A percentile compares a stretch with the other conserved stretches of the same genome.
phyloP scores from a whole-genome alignment of 2,329 filamentous ascomycete species.

The Thelonectria blattea region DNA sequence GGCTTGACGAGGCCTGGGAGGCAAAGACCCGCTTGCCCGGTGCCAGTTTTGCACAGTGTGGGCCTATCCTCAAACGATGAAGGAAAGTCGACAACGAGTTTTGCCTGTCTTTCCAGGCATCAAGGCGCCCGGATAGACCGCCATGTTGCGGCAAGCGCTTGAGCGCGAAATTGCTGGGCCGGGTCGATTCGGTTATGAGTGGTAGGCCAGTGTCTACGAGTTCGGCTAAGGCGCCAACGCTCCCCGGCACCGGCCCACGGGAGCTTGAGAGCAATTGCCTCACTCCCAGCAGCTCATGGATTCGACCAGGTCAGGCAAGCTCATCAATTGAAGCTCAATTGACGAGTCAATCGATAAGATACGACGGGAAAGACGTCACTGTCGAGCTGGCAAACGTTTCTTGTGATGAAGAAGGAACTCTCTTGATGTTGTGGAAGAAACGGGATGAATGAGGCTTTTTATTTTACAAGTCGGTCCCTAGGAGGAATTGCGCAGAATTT shows the following conservation, averaged over 20 bases:
- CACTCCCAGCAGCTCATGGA: constrained; percentile 27
- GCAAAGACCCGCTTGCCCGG: constrained; percentile 30
- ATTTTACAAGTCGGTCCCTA: constrained; percentile 51
- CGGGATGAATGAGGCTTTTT: constrained; percentile 51
- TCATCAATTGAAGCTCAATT: constrained; percentile 33
- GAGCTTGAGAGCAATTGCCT: constrained; percentile 41
- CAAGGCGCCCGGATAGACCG: constrained; percentile 25
- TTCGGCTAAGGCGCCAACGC: constrained; percentile 35
- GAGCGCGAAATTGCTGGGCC: constrained; percentile 20
- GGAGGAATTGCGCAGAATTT: constrained; percentile 42
- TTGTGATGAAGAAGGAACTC: constrained; percentile 37
- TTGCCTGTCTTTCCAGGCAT: constrained; percentile 41
- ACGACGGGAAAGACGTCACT: constrained; percentile 5
- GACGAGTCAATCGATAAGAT: constrained; percentile 24
- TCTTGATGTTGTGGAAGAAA: constrained; percentile 43
- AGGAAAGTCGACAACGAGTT: constrained; percentile 24
- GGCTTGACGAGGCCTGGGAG: constrained; percentile 29
- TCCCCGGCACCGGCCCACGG: constrained; percentile 40
- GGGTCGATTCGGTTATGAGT: constrained; percentile 40
- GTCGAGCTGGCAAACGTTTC: constrained; percentile 12
- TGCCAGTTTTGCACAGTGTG: constrained; percentile 45
- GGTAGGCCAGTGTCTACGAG: constrained; percentile 31
- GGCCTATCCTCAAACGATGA: constrained; percentile 21
- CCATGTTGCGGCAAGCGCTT: constrained; percentile 18
- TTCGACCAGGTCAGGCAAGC: constrained; percentile 15